Evolutionary conservation across 1,139 yeast genomes (phyloP), one percentile per base, ranked within the genome.

Genomic region (Eremothecium sinecaudum): DNA sequence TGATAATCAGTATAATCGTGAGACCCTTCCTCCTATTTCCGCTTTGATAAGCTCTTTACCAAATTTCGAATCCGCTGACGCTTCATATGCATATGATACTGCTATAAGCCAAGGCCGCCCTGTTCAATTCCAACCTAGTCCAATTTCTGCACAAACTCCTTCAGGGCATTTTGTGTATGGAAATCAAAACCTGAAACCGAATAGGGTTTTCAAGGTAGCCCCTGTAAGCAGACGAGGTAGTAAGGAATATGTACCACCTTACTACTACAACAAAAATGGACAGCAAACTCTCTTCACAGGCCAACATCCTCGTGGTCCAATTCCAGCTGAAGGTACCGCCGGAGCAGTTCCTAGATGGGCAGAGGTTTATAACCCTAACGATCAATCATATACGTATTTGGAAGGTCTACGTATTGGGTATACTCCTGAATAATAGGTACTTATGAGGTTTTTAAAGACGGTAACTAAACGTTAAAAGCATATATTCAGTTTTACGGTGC

Each of bases 391-490:
- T 7, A 5, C 30, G 3, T 27, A 5, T 7, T 4, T 21, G 3
- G 21, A 27, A 18, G 30, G 30, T 17, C 21, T 27, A 18, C 19
- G 14, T 21, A 27, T 27, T 17, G 30, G 30, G 14, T 27, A 27
- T 7, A 27, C n/a, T n/a, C n/a, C n/a, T n/a, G n/a, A n/a, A n/a
- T n/a, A n/a, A n/a, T n/a, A n/a, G n/a, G n/a, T n/a, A n/a, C n/a
- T n/a, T n/a, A n/a, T n/a, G n/a, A n/a, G n/a, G n/a, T n/a, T n/a
- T n/a, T n/a, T n/a, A n/a, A n/a, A n/a, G n/a, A n/a, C n/a, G n/a
- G n/a, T n/a, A n/a, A n/a, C n/a, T n/a, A n/a, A n/a, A n/a, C n/a
- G n/a, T n/a, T n/a, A n/a, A n/a, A n/a, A n/a, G n/a, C n/a, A n/a
- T n/a, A n/a, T n/a, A n/a, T n/a, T n/a, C n/a, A n/a, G n/a, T n/a